phyloP scores from a whole-genome alignment of 1,139 yeast species.

The Meyerozyma elateridarum region DNA sequence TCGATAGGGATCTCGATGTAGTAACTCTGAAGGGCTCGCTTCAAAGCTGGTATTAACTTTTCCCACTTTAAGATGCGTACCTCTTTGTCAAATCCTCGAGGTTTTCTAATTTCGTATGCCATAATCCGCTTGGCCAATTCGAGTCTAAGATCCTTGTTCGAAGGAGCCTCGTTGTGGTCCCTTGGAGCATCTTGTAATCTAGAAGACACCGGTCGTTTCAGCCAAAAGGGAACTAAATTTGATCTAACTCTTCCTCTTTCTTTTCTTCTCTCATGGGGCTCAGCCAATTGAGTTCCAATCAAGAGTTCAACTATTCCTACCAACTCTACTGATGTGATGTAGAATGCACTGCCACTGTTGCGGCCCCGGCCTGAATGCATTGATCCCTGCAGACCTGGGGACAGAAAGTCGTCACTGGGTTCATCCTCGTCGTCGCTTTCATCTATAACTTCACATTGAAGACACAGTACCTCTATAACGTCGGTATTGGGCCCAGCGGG shows the following conservation, averaged over 20 bases:
- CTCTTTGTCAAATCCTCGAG: slow-evolving; percentile 65
- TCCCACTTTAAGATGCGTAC: slow-evolving; percentile 61
- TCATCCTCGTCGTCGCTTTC: slow-evolving; percentile 33
- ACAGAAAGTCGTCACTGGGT: slow-evolving; percentile 7
- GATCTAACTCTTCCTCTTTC: slow-evolving; percentile 63
- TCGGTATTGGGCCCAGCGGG: slow-evolving; percentile 39
- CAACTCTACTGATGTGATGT: slow-evolving; percentile 63
- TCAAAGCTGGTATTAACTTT: slow-evolving; percentile 53
- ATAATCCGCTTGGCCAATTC: slow-evolving; percentile 61
- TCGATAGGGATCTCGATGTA: slow-evolving; percentile 48
- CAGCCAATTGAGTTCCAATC: slow-evolving; percentile 45
- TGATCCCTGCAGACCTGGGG: slow-evolving; percentile 16
- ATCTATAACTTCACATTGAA: slow-evolving; percentile 38
- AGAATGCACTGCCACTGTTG: slow-evolving; percentile 32
- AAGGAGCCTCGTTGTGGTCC: slow-evolving; percentile 9
- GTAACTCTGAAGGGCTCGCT: slow-evolving; percentile 60
- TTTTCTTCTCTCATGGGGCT: slow-evolving; percentile 47
- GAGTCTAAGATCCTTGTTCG: slow-evolving; percentile 42
- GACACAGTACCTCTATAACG: slow-evolving; percentile 56
- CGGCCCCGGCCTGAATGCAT: slow-evolving; percentile 8
- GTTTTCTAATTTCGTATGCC: slow-evolving; percentile 60
- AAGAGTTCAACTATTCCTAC: slow-evolving; percentile 58
- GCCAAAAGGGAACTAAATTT: slow-evolving; percentile 67
- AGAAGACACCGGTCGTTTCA: slow-evolving; percentile 53
- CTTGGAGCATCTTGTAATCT: slow-evolving; percentile 32